Conservation (phyloP, 148 eudicot genomes). For the Polygonum maritimum region DNA sequence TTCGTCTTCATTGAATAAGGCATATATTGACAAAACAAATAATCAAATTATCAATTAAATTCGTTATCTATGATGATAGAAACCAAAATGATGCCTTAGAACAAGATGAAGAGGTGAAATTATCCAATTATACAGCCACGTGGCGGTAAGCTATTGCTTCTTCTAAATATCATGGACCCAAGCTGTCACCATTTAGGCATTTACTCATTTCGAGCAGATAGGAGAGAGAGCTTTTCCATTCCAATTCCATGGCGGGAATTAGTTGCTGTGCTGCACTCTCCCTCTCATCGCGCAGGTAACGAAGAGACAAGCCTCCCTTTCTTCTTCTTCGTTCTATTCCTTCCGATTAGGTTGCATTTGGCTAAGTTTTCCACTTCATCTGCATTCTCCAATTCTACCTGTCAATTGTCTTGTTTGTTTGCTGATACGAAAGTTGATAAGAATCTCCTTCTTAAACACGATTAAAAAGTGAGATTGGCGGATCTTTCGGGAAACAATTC, state of each 20-base stretch:
- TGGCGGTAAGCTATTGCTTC: constrained; percentile 47
- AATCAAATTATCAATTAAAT: background rate
- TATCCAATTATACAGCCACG: constrained; percentile 30
- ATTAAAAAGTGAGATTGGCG: background rate
- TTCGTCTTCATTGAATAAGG: too few species aligned
- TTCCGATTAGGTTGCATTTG: background rate
- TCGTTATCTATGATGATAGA: background rate
- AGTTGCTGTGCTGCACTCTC: constrained; percentile 33
- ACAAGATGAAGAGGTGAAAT: background rate
- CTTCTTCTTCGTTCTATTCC: background rate
- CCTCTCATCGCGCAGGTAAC: constrained; percentile 61
- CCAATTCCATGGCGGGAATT: constrained; percentile 56
- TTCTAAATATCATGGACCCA: constrained; percentile 37
- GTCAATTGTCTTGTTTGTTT: background rate
- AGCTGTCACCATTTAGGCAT: constrained; percentile 5
- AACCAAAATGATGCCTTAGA: background rate
- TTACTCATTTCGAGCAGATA: background rate
- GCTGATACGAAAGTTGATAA: constrained; percentile 4
- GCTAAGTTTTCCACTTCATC: background rate
- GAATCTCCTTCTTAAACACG: background rate
- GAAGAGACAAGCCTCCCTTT: background rate
- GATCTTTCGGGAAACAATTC: background rate
- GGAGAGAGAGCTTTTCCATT: constrained; percentile 7
- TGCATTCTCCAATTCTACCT: background rate
- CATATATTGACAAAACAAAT: background rate